Evolutionary conservation across 495 filamentous ascomycete genomes (phyloP), one percentile per base, ranked within the genome.

Genomic region (Hypoxylon perforatum): DNA sequence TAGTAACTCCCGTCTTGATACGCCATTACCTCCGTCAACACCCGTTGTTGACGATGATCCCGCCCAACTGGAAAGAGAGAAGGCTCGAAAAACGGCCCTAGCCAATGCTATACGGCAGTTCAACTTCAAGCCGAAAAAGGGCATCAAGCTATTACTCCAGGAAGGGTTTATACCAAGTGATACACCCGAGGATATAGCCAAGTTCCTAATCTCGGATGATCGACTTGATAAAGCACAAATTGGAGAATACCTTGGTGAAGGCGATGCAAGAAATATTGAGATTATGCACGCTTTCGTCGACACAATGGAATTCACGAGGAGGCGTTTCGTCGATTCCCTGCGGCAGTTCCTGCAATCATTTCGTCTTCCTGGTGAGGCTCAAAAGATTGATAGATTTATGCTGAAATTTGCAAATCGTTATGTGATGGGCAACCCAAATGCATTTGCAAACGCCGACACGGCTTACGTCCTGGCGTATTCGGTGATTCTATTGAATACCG

Each of bases 381-480:
- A 99, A 75, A 99, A 99, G 81, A 99, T 99, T 65, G 95, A 99
- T 87, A 91, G 95, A 35, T 97, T 97, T 78, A 98, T 99, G 95
- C 83, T 98, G 50, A 99, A 99, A 76, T 99, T 98, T 78, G 96
- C 95, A 39, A 92, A 98, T 71, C 88, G 94, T 22, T 99, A 99
- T 73, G 89, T 94, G 35, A 90, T 88, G 36, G 93, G 93, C 25
- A 99, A 99, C 66, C 95, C 95, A 1, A 96, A 97, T 72, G 94
- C 95, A 4, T 99, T 97, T 73, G 95, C 95, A 15, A 99, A 98
- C 74, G 95, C 95, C 3, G 95, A 99, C 71, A 99, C 95, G 0
- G 94, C 95, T 6, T 99, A 99, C 70, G 91, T 98, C 22, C 83
- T 99, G 9, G 87, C 94, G 0, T 99, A 99, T 75, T 97, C 93